Base-by-base conservation (phyloP, 2,329 filamentous ascomycete genomes). In the Nemania bipapillata region DNA sequence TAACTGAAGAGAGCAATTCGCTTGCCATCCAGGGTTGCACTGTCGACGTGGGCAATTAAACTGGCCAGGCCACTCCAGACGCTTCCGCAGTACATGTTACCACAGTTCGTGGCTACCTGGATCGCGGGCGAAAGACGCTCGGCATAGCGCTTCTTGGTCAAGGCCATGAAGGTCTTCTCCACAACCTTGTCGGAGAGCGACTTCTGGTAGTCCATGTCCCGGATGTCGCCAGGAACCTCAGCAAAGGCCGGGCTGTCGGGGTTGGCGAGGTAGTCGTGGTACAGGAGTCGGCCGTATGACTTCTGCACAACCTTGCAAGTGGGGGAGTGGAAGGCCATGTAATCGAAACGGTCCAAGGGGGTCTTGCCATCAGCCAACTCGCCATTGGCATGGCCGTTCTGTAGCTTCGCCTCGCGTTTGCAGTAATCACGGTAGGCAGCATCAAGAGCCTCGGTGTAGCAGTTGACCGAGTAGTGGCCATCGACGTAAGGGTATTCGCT, bases 261-360 rank as follows among this genome's bases (percentile, higher is more conserved):
- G 80, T 93, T 86, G 80, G 84, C 83, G 40, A 95, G 86, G 85
- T 91, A 96, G 83, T 96, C 92, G 80, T 95, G 93, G 87, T 96
- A 96, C 66, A 95, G 85, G 72, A 96, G 86, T 74, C 92, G 91
- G 68, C 88, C 92, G 79, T 94, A 96, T 20, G 91, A 94, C 85
- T 96, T 96, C 79, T 91, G 85, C 70, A 96, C 92, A 66, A 94
- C 86, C 85, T 96, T 96, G 90, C 92, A 96, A 72, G 90, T 95
- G 47, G 92, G 92, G 20, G 92, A 87, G 81, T 96, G 92, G 89
- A 94, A 96, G 69, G 89, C 82, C 79, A 96, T 82, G 84, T 93
- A 92, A 82, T 95, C 92, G 80, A 96, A 96, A 77, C 91, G 90
- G 81, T 95, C 92, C 68, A 96, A 82, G 56, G 86, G 83, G 45